These are phyloP conservation scores for Cyberlindnera mrakii DNA, from an alignment of 805 yeast genomes.

Conservation along the genomic window DNA sequence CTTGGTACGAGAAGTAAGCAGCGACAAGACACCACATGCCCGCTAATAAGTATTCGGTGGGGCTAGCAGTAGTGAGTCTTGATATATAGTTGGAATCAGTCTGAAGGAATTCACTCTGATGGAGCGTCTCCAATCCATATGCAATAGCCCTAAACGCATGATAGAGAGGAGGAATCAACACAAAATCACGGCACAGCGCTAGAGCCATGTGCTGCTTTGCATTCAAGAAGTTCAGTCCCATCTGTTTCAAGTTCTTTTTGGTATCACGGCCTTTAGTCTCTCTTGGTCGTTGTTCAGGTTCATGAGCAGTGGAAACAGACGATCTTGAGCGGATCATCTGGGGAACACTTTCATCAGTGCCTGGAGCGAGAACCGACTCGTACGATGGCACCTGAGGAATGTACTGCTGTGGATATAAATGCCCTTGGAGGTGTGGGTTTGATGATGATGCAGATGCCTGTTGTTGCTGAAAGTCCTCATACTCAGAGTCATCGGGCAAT, in stretches of 20 bases:
- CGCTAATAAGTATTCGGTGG: constrained; percentile 74
- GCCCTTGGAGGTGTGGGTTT: background rate
- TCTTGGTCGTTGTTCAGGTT: background rate
- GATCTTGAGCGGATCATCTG: too few species aligned
- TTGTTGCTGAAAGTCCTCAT: constrained; percentile 17
- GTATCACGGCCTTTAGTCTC: background rate
- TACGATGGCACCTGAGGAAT: too few species aligned
- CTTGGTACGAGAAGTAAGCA: constrained; percentile 75
- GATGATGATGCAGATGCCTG: background rate
- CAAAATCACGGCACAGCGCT: constrained; percentile 74
- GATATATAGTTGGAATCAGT: constrained; percentile 3
- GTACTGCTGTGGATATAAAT: too few species aligned
- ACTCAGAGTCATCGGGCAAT: constrained; percentile 21
- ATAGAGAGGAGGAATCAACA: constrained; percentile 59
- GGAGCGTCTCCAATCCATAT: constrained; percentile 10
- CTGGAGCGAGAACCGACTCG: too few species aligned
- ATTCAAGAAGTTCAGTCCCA: constrained; percentile 66
- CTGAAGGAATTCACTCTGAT: background rate
- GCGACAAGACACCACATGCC: constrained; percentile 93
- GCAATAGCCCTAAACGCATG: constrained; percentile 43
- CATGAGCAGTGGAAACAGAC: too few species aligned
- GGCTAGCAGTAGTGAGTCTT: constrained; percentile 49
- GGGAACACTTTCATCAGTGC: too few species aligned
- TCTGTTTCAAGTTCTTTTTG: constrained; percentile 35
- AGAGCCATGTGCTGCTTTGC: constrained; percentile 72